Evolutionary conservation across 2,329 filamentous ascomycete species (phyloP).

Genomic region (Neonectria coccinea): DNA sequence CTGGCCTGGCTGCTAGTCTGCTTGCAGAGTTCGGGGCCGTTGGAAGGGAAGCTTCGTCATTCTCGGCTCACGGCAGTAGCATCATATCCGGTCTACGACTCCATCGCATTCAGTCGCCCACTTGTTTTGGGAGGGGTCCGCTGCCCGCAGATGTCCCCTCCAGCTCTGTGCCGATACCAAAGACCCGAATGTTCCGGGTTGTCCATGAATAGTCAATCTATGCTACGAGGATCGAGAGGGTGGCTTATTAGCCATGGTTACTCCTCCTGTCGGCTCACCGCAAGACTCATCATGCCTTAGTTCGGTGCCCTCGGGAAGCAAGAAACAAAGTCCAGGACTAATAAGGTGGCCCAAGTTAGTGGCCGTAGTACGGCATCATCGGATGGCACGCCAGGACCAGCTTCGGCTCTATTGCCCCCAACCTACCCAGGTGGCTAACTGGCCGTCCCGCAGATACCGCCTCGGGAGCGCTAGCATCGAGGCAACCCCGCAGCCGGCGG

Average conservation of each 20-base stretch:
- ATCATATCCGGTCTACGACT: neutral
- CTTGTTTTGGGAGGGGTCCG: constrained; percentile 3
- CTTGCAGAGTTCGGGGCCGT: constrained; percentile 11
- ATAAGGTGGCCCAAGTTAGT: too few species aligned
- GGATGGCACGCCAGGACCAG: neutral
- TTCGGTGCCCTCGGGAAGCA: constrained; percentile 20
- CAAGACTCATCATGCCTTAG: constrained; percentile 18
- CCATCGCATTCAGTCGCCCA: too few species aligned
- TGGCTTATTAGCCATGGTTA: neutral
- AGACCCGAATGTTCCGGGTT: constrained; percentile 1
- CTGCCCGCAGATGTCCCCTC: constrained; percentile 27
- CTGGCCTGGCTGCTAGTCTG: constrained; percentile 9
- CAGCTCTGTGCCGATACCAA: neutral
- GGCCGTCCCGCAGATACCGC: constrained; percentile 18
- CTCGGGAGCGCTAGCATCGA: constrained; percentile 42
- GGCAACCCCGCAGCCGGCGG: constrained; percentile 40
- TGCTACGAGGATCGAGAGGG: neutral
- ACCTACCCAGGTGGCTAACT: constrained; percentile 28
- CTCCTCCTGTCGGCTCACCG: neutral
- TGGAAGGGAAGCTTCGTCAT: constrained; percentile 13
- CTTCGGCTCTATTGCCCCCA: constrained; percentile 2
- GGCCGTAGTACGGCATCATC: constrained; percentile 20
- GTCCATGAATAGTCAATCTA: neutral
- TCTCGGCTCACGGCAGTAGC: constrained; percentile 23
- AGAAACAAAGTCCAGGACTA: constrained; percentile 12